phyloP scores from a whole-genome alignment of 805 yeast species.

The Debaryomyces hansenii region DNA sequence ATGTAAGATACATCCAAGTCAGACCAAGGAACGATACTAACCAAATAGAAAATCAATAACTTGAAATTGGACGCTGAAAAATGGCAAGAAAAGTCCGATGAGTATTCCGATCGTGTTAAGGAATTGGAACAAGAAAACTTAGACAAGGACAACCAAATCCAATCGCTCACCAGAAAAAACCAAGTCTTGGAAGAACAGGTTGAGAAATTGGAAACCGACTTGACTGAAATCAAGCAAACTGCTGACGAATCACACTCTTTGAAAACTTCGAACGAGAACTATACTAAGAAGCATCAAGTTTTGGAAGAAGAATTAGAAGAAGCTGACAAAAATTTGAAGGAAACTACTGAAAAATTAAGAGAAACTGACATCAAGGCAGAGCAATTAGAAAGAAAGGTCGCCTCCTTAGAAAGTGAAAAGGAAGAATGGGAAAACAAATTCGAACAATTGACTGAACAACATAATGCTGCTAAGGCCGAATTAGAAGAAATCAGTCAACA shows the following conservation, averaged over 20 bases:
- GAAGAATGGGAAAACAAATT: slow-evolving; percentile 86
- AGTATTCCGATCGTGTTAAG: slow-evolving; percentile 75
- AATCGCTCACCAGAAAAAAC: slow-evolving; percentile 89
- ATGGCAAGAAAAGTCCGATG: slow-evolving; percentile 97
- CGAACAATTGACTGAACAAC: slow-evolving; percentile 83
- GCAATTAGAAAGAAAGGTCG: slow-evolving; percentile 90
- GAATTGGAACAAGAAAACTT: slow-evolving; percentile 87
- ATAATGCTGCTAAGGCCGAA: slow-evolving; percentile 84
- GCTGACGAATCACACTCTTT: slow-evolving; percentile 90
- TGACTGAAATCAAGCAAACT: slow-evolving; percentile 74
- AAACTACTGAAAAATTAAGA: slow-evolving; percentile 90
- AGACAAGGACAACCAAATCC: slow-evolving; percentile 93
- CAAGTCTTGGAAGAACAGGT: slow-evolving; percentile 80
- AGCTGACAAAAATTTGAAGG: slow-evolving; percentile 87
- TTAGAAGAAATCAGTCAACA: slow-evolving; percentile 96
- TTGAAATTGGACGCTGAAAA: slow-evolving; percentile 93
- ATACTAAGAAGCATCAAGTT: slow-evolving; percentile 83
- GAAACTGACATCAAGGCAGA: slow-evolving; percentile 96
- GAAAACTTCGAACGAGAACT: slow-evolving; percentile 86
- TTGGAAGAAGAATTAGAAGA: slow-evolving; percentile 91
- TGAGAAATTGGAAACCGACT: slow-evolving; percentile 74
- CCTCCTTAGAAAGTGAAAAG: slow-evolving; percentile 88
- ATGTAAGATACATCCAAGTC: background rate
- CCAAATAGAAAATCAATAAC: slow-evolving; percentile 71
- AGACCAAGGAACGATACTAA: background rate